These are phyloP conservation scores for Stemphylium lycopersici DNA, from an alignment of 2,329 filamentous ascomycete genomes.

Conservation along the genomic window DNA sequence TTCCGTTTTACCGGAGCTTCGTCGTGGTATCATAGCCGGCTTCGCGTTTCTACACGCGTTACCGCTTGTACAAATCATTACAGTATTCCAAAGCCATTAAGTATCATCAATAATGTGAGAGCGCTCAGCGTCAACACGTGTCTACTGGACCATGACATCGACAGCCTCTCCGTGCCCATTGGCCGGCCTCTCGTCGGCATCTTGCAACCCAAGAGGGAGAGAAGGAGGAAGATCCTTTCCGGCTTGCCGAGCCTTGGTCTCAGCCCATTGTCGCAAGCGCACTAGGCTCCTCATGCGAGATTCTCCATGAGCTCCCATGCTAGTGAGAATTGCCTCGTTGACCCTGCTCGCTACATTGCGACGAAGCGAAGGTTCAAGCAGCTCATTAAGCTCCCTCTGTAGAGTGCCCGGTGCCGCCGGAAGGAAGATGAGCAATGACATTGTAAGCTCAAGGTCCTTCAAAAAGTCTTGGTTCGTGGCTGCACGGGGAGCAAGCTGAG, in stretches of 20 bases:
- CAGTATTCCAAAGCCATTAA: not conserved
- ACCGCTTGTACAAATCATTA: not conserved
- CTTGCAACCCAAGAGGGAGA: constrained; percentile 53
- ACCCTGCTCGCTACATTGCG: constrained; percentile 84
- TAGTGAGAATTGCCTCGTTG: constrained; percentile 83
- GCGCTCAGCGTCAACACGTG: not conserved
- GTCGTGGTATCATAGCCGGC: not conserved
- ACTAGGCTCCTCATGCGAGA: constrained; percentile 83
- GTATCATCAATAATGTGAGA: not conserved
- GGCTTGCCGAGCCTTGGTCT: constrained; percentile 62
- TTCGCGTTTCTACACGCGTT: not conserved
- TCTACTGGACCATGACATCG: constrained; percentile 44
- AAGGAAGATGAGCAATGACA: constrained; percentile 88
- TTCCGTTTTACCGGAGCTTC: not conserved
- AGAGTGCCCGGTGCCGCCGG: constrained; percentile 67
- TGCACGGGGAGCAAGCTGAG: constrained; percentile 84
- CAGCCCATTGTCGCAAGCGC: constrained; percentile 83
- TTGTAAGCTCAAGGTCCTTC: constrained; percentile 86
- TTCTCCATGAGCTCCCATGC: constrained; percentile 74
- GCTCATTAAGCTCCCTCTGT: constrained; percentile 72
- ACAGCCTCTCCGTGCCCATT: constrained; percentile 41
- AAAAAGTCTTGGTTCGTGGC: constrained; percentile 82
- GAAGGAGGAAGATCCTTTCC: constrained; percentile 50
- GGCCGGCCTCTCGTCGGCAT: constrained; percentile 31
- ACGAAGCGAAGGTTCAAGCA: constrained; percentile 80